Conservation (phyloP, 352 stramenopile genomes). For the Phytophthora crassamura region DNA sequence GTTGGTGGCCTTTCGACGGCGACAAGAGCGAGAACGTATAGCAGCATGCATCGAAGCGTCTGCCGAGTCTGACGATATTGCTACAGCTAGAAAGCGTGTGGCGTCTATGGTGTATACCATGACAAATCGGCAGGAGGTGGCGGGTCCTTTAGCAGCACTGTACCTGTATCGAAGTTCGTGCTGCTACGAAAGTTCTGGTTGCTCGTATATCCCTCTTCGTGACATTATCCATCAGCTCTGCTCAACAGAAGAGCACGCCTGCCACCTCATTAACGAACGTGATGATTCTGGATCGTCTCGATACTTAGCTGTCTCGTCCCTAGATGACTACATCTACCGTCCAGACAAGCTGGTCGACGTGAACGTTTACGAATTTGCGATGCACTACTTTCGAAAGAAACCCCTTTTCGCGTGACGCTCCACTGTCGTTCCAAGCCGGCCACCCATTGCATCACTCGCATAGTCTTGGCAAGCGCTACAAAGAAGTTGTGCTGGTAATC, state of each 20-base stretch:
- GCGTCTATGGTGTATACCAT: too few relatives aligned
- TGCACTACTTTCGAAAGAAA: constrained; percentile 7
- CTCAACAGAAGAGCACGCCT: neutral
- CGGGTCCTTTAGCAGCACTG: too few relatives aligned
- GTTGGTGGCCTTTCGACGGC: too few relatives aligned
- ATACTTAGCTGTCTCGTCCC: too few relatives aligned
- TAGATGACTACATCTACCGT: too few relatives aligned
- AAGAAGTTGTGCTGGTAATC: constrained; percentile 1
- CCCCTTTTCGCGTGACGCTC: neutral
- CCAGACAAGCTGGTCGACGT: too few relatives aligned
- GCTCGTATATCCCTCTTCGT: neutral
- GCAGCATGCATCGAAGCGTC: too few relatives aligned
- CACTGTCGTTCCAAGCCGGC: neutral
- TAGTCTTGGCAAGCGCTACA: neutral
- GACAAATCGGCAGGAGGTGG: too few relatives aligned
- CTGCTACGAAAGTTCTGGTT: neutral
- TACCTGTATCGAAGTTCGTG: neutral
- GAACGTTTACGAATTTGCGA: constrained; percentile 4
- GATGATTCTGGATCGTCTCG: too few relatives aligned
- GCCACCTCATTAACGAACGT: neutral
- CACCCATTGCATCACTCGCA: neutral
- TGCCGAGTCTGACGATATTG: too few relatives aligned
- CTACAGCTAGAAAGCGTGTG: too few relatives aligned
- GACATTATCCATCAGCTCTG: neutral
- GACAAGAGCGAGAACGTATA: too few relatives aligned